Evolutionary conservation across 1,284 basidiomycete genomes (phyloP).

Genomic region (Austroboletus niveus): DNA sequence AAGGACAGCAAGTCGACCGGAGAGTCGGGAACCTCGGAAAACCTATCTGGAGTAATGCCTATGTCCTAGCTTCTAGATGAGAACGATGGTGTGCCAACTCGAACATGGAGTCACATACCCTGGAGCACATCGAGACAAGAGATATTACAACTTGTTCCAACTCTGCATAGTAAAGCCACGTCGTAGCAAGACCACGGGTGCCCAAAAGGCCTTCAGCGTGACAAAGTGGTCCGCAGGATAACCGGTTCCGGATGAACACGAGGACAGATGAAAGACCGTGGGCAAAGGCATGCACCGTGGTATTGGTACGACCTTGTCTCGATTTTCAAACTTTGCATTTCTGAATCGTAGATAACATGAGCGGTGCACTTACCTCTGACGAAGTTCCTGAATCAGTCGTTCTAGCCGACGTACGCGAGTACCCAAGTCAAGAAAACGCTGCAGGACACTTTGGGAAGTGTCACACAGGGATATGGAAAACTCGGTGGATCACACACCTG

Average conservation of each 20-base stretch:
- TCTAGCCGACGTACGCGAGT: conserved; percentile 65
- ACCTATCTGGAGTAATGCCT: conserved; percentile 38
- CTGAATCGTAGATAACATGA: background rate
- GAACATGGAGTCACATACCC: conserved; percentile 42
- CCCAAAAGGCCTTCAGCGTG: conserved; percentile 17
- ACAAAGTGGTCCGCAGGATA: conserved; percentile 40
- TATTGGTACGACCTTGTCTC: conserved; percentile 44
- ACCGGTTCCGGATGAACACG: conserved; percentile 44
- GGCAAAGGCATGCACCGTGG: conserved; percentile 61
- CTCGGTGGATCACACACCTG: conserved; percentile 41
- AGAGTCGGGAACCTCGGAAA: conserved; percentile 40
- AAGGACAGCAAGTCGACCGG: conserved; percentile 53
- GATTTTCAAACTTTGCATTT: conserved; percentile 6
- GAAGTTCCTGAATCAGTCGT: conserved; percentile 41
- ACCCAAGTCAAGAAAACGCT: conserved; percentile 62
- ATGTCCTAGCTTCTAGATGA: conserved; percentile 39
- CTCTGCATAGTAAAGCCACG: conserved; percentile 53
- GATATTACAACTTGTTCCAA: conserved; percentile 50
- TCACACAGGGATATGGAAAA: background rate
- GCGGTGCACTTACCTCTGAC: conserved; percentile 40
- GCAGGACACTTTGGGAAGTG: conserved; percentile 44
- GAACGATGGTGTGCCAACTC: background rate
- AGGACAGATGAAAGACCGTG: conserved; percentile 61
- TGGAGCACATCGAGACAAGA: conserved; percentile 51
- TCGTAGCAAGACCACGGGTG: conserved; percentile 38